Evolutionary conservation across 2,329 filamentous ascomycete species (phyloP), one percentile per base, ranked within the genome.

Genomic region (Chaetomiaceae sp.): DNA sequence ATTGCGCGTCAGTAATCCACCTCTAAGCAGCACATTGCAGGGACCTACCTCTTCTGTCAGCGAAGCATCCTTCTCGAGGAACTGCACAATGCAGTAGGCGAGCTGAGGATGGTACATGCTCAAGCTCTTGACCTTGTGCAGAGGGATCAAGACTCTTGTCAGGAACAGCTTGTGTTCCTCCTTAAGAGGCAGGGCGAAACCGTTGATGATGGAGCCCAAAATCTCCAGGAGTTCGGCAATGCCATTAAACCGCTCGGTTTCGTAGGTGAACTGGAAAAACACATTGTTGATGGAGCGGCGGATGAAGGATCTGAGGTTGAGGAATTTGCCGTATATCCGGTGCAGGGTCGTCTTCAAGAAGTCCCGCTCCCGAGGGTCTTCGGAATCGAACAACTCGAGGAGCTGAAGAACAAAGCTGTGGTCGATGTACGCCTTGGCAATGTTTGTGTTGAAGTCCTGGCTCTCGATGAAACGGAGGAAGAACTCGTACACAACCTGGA

Each of bases 41-140:
- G 6, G 29, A 69, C 79, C 68, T 75, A 91, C 90, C 76, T 99
- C 94, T 82, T 99, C 94, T 11, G 94, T 99, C 66, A 99, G 78
- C 17, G 89, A 91, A 2, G 94, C 91, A 70, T 99, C 94, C 74
- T 99, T 99, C 70, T 99, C 94, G 55, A 99, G 74, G 70, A 99
- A 99, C 69, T 99, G 94, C 39, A 99, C 94, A 64, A 99, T 99
- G 70, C 94, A 99, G 71, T 99, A 99, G 27, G 94, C 94, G 66
- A 99, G 78, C 70, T 99, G 94, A 47, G 94, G 94, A 70, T 99
- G 94, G 67, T 99, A 99, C 94, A 99, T 97, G 87, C 92, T 97
- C 66, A 99, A 75, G 71, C 92, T 95, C 79, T 97, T 99, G 66
- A 95, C 91, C 72, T 99, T 99, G 78, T 99, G 94, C 61, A 99